Conservation (phyloP, 768 basidiomycete species). For the Tulasnella sp. region DNA sequence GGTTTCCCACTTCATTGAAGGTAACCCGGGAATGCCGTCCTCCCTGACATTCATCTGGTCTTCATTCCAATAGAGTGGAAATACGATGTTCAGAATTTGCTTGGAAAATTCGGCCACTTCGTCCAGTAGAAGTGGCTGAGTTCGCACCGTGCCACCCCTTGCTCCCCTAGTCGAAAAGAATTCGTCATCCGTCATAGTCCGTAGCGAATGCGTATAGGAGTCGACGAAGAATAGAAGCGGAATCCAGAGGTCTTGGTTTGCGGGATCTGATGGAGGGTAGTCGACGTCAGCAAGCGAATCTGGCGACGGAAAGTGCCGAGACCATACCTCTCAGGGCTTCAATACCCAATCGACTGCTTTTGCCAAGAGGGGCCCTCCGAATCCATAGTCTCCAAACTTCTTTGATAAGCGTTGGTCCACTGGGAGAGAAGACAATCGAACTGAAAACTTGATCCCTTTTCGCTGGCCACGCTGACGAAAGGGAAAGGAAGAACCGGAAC, state of each 20-base stretch:
- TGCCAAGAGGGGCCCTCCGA: constrained; percentile 57
- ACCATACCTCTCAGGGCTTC: constrained; percentile 38
- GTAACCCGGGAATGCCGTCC: constrained; percentile 42
- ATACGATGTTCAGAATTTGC: constrained; percentile 80
- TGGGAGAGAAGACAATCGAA: constrained; percentile 49
- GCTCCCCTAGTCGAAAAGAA: constrained; percentile 58
- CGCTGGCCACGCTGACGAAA: constrained; percentile 59
- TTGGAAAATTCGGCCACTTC: constrained; percentile 72
- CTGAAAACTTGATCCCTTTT: constrained; percentile 54
- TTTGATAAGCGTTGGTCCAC: constrained; percentile 54
- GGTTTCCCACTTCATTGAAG: constrained; percentile 55
- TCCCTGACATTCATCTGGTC: constrained; percentile 45
- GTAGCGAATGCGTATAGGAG: constrained; percentile 74
- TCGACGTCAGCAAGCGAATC: constrained; percentile 4
- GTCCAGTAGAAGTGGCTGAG: constrained; percentile 74
- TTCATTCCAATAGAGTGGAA: constrained; percentile 66
- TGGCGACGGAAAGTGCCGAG: background rate
- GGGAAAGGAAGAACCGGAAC: constrained; percentile 54
- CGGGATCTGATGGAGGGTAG: constrained; percentile 41
- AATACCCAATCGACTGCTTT: constrained; percentile 36
- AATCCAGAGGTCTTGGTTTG: constrained; percentile 52
- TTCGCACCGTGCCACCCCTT: constrained; percentile 10
- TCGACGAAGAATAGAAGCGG: constrained; percentile 74
- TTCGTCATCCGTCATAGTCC: constrained; percentile 95
- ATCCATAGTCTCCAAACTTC: constrained; percentile 69